Percentiles rank a stretch among this genome's conserved stretches.
phyloP scores from a whole-genome alignment of 768 basidiomycete species.

The Brasilioporus rufonigricans region DNA sequence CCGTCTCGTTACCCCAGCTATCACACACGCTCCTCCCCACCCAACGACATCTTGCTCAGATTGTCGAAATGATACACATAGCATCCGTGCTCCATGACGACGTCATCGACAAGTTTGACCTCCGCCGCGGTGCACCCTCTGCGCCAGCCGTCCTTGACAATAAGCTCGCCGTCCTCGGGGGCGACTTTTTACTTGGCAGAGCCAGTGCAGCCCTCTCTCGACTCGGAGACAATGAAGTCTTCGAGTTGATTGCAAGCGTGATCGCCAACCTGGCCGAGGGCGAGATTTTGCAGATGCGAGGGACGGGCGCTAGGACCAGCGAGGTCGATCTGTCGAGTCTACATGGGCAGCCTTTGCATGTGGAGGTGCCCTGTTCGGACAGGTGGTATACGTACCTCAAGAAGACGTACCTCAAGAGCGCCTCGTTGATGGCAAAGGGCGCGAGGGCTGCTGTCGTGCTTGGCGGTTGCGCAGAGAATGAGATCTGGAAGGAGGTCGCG shows the following conservation, averaged over 20 bases:
- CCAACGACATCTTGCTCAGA: conserved; percentile 90
- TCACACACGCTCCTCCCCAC: conserved; percentile 60
- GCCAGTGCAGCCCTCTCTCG: conserved; percentile 85
- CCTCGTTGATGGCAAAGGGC: neutral
- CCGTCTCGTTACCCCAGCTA: conserved; percentile 32
- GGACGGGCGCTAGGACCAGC: conserved; percentile 18
- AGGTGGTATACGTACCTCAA: conserved; percentile 80
- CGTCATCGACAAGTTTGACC: conserved; percentile 72
- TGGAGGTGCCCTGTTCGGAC: conserved; percentile 34
- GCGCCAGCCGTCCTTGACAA: conserved; percentile 83
- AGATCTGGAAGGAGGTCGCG: conserved; percentile 83
- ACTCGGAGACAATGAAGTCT: conserved; percentile 84
- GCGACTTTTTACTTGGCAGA: conserved; percentile 93
- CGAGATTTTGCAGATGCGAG: conserved; percentile 70
- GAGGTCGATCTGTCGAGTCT: conserved; percentile 38
- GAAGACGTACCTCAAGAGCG: conserved; percentile 63
- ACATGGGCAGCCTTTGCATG: conserved; percentile 36
- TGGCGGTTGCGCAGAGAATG: conserved; percentile 75
- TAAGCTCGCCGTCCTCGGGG: conserved; percentile 91
- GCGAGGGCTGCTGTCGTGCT: conserved; percentile 84
- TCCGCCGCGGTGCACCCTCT: conserved; percentile 65
- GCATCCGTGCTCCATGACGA: conserved; percentile 93
- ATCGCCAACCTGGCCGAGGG: conserved; percentile 97
- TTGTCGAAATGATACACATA: conserved; percentile 97
- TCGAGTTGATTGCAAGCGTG: conserved; percentile 89